Evolutionary conservation across 345 rosid species (phyloP), one percentile per base, ranked within the genome.

Genomic region (Syzygium aqueum): DNA sequence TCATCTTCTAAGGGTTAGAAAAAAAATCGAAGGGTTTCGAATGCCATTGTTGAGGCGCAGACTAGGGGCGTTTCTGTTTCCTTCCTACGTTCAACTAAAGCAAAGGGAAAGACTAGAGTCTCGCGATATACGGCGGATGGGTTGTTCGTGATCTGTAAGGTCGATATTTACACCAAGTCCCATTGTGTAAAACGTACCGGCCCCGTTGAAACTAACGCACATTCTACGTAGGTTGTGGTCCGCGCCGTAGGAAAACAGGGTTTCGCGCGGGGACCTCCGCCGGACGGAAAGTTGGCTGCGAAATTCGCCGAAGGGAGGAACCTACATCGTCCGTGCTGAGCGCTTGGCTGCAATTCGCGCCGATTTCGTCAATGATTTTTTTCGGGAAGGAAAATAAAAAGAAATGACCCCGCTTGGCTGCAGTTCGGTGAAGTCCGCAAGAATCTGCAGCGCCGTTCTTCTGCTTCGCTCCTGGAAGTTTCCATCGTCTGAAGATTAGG

Each of bases 281-380:
- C 43, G 43, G 43, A 40, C 43, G 4, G 43, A 40, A 40, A 40
- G 43, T 40, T 6, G 43, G 43, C 43, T 5, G 43, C 43, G 43
- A 6, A 40, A 40, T 40, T 40, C 4, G 43, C 4, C 77, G 2
- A 30, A 15, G 40, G 11, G 7, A 30, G 77, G 77, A 9, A 30
- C 15, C 17, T 8, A 1, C 10, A 28, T 3, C 5, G 1, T 2
- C 5, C 17, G 11, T 30, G 40, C 22, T 4, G 21, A 3, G 21
- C 5, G 17, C 77, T 30, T 65, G 1, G 11, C 77, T 65, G 8
- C 17, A 8, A 16, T 67, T 67, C 23, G 10, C 33, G 37, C 8
- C 17, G 2, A 33, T 33, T 67, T 33, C 46, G 40, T 10, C 43
- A 1, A 40, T 40, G 8, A 30, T 33, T 30, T 8, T 37, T 33